Evolutionary conservation across 1,284 basidiomycete species (phyloP).

Genomic region (Cronartium ribicola): DNA sequence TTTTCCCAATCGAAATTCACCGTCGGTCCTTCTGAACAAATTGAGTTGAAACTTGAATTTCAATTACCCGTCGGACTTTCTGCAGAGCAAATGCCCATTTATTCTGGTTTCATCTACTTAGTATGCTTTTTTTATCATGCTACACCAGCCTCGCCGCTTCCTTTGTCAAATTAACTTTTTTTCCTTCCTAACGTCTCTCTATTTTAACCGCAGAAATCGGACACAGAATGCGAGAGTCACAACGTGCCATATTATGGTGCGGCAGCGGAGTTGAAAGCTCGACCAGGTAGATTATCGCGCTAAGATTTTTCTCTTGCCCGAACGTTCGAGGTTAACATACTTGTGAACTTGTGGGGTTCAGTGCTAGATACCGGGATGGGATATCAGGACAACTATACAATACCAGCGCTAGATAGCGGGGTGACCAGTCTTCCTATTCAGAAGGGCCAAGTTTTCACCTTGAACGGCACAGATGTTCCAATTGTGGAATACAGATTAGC

Average conservation of each 20-base stretch:
- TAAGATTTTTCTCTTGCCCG: neutral
- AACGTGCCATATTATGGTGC: constrained; percentile 38
- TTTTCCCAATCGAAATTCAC: constrained; percentile 27
- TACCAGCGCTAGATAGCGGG: constrained; percentile 38
- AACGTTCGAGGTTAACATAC: neutral
- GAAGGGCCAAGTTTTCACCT: constrained; percentile 21
- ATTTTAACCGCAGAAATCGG: constrained; percentile 7
- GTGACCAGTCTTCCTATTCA: constrained; percentile 33
- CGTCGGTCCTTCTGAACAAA: constrained; percentile 20
- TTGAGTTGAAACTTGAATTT: constrained; percentile 20
- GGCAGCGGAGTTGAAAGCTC: constrained; percentile 14
- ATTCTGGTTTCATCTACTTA: constrained; percentile 27
- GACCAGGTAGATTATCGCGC: constrained; percentile 15
- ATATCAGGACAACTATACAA: constrained; percentile 32
- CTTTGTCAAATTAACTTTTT: neutral
- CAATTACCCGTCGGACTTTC: constrained; percentile 14
- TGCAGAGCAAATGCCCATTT: constrained; percentile 23
- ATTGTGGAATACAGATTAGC: constrained; percentile 37
- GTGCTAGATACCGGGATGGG: constrained; percentile 35
- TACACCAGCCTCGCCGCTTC: neutral
- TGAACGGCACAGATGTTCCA: constrained; percentile 25
- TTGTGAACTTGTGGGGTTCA: neutral
- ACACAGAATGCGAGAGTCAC: constrained; percentile 36
- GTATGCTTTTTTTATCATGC: constrained; percentile 2
- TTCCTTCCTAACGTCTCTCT: neutral